Evolutionary conservation across 1,139 yeast genomes (phyloP), one percentile per base, ranked within the genome.

Genomic region (Blastobotrys aristatus): DNA sequence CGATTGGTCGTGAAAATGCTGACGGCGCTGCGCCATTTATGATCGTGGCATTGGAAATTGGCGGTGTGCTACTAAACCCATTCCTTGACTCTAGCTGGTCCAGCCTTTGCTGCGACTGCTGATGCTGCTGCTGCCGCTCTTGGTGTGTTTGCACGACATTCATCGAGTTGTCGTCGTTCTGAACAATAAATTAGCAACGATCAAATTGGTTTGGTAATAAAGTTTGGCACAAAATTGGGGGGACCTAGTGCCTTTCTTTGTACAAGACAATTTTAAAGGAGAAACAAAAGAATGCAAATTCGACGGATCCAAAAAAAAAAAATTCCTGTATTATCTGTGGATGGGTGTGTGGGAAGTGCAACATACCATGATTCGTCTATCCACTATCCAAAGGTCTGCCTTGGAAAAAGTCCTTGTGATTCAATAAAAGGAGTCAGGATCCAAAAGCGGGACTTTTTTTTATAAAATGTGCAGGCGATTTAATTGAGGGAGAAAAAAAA

Each of bases 111-210:
- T n/a, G n/a, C n/a, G n/a, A n/a, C n/a, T n/a, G n/a, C n/a, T 26
- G 30, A 8, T 26, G 30, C 30, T 30, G n/a, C 33, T 30, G 33
- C 33, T 6, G n/a, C n/a, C 6, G 33, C n/a, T 13, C 16, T 7
- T 30, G 33, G n/a, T 30, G 42, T 24, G 32, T 6, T 36, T 24
- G 40, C 40, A 24, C 27, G 27, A 24, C 27, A 24, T 24, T 24
- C 27, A 24, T 24, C 10, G 27, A 24, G 27, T 10, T 10, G 27
- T 24, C 27, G 27, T 24, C 27, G 27, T 24, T 24, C 27, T 24
- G 10, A 10, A 6, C 5, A 24, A 24, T 24, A 24, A 10, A 24
- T 24, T 24, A 24, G 27, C 27, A 24, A 24, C 5, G 10, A 24
- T 6, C 5, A 24, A 24, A 24, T n/a, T n/a, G n/a, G n/a, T n/a